Conservation (phyloP, 1,284 basidiomycete genomes). For the Macrocystidia cucumis region DNA sequence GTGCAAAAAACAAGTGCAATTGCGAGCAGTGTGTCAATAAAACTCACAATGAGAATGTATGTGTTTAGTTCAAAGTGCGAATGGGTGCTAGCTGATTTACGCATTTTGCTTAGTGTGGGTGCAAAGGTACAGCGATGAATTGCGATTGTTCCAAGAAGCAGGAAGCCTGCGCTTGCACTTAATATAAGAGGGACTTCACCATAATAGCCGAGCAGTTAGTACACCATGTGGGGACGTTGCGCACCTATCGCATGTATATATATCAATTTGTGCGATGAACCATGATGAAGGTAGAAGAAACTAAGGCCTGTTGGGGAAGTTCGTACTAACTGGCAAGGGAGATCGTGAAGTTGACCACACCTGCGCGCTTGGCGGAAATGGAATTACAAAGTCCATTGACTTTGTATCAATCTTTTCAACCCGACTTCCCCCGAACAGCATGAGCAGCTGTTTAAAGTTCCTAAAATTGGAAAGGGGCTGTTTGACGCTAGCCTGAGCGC, state of each 20-base stretch:
- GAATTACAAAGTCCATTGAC: conserved; percentile 62
- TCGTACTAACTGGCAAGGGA: too few species aligned
- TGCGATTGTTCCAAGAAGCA: conserved; percentile 21
- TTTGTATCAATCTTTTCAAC: conserved; percentile 52
- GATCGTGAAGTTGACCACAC: too few species aligned
- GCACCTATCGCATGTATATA: too few species aligned
- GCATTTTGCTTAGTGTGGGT: conserved; percentile 19
- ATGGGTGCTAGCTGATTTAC: background rate
- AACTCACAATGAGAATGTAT: conserved; percentile 23
- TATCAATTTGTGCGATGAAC: too few species aligned
- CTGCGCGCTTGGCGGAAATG: conserved; percentile 54
- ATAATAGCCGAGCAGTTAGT: too few species aligned
- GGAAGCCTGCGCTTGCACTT: conserved; percentile 17
- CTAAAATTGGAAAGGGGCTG: conserved; percentile 23
- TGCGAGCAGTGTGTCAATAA: conserved; percentile 29
- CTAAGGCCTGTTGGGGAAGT: too few species aligned
- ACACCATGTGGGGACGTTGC: too few species aligned
- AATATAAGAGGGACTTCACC: too few species aligned
- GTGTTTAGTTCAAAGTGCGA: background rate
- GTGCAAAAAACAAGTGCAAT: conserved; percentile 25
- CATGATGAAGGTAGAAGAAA: too few species aligned
- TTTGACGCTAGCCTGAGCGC: conserved; percentile 40
- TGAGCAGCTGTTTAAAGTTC: conserved; percentile 22
- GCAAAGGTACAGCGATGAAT: conserved; percentile 16
- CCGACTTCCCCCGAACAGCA: conserved; percentile 50